Conservation (phyloP, 805 yeast species). For the Kuraishia piskuri region DNA sequence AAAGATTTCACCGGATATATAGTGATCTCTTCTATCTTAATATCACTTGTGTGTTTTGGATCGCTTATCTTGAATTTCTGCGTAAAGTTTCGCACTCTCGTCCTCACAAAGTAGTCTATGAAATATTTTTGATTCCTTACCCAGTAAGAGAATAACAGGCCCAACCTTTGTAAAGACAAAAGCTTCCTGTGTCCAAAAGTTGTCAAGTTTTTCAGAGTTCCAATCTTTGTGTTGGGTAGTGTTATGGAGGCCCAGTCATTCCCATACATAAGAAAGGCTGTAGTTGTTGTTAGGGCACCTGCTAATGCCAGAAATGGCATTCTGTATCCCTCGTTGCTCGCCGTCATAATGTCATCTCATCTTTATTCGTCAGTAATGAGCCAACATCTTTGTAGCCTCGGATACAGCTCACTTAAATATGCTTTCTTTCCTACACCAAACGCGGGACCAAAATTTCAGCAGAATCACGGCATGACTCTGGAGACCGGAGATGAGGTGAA, state of each 20-base stretch:
- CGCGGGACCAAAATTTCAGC: too few species aligned
- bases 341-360: neutral
- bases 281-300: neutral
- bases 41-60: neutral
- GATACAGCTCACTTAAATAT: too few species aligned
- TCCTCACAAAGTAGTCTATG: neutral
- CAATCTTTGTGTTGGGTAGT: neutral
- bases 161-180: neutral
- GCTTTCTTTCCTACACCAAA: too few species aligned
- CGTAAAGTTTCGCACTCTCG: neutral
- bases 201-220: neutral
- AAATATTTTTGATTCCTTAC: neutral
- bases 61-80: neutral
- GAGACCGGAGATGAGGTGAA: neutral
- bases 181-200: neutral
- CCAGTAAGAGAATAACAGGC: neutral
- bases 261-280: neutral
- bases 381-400: too few species aligned
- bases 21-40: conserved; percentile 2
- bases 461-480: too few species aligned
- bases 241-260: neutral
- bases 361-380: too few species aligned
- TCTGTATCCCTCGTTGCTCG: neutral
- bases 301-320: neutral
- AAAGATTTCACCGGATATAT: conserved; percentile 18